These are phyloP conservation scores for Russula virescens DNA, from an alignment of 768 basidiomycete species.

Conservation along the genomic window DNA sequence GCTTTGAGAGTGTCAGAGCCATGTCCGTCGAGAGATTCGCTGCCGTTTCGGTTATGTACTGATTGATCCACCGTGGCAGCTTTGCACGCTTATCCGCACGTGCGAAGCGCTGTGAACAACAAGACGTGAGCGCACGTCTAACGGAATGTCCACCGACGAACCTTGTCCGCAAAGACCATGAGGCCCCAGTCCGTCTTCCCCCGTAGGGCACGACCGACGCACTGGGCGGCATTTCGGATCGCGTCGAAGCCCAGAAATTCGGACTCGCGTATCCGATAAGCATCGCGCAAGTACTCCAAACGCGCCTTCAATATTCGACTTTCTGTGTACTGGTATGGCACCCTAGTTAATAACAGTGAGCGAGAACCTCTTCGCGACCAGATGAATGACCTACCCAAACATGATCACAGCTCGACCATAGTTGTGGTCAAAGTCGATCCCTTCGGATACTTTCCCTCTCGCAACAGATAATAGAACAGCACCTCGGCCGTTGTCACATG, in stretches of 20 bases:
- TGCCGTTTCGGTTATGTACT: constrained; percentile 97
- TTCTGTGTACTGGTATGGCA: constrained; percentile 98
- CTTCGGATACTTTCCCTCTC: constrained; percentile 98
- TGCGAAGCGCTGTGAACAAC: constrained; percentile 65
- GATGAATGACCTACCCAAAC: constrained; percentile 74
- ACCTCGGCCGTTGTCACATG: constrained; percentile 97
- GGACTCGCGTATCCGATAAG: constrained; percentile 95
- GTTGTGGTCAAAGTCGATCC: constrained; percentile 99
- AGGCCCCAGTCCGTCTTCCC: constrained; percentile 99
- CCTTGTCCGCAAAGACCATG: constrained; percentile 99
- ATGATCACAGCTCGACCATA: constrained; percentile 98
- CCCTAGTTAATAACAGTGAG: constrained; percentile 39
- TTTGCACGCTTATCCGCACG: constrained; percentile 92
- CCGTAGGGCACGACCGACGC: constrained; percentile 93
- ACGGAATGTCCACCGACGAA: constrained; percentile 30
- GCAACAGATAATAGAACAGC: constrained; percentile 96
- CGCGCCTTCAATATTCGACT: constrained; percentile 96
- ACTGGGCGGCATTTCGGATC: constrained; percentile 98
- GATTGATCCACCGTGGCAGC: constrained; percentile 97
- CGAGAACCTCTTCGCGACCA: background rate
- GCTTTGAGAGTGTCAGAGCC: constrained; percentile 88
- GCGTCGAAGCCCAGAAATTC: constrained; percentile 99
- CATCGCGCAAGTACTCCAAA: constrained; percentile 95
- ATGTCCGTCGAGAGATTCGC: constrained; percentile 98
- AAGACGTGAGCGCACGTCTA: constrained; percentile 6